phyloP scores from a whole-genome alignment of 1,139 yeast genomes.

The Taphrina communis region DNA sequence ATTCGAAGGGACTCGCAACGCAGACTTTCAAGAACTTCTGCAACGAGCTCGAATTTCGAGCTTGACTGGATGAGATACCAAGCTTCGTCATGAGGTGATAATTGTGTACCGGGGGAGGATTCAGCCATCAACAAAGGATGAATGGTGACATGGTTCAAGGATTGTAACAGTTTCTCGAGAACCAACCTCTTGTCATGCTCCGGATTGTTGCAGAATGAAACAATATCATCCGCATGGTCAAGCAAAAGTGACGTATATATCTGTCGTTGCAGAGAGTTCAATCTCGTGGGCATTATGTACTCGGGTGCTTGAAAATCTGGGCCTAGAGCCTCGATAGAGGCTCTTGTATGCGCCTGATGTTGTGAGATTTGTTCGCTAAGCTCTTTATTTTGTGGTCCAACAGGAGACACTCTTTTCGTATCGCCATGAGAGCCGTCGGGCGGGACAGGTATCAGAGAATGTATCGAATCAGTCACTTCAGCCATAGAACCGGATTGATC shows the following conservation, averaged over 20 bases:
- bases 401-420: background rate
- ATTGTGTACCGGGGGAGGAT: slow-evolving; percentile 6
- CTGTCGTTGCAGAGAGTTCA: slow-evolving; percentile 20
- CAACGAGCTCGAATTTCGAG: slow-evolving; percentile 35
- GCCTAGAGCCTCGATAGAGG: background rate
- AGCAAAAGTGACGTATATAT: slow-evolving; percentile 23
- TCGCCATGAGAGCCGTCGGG: background rate
- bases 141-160: slow-evolving; percentile 4
- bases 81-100: slow-evolving; percentile 34
- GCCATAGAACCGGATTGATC: background rate
- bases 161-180: slow-evolving; percentile 3
- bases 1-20: slow-evolving; percentile 24
- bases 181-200: background rate
- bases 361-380: background rate
- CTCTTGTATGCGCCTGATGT: background rate
- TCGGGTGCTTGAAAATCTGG: slow-evolving; percentile 1
- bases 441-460: background rate
- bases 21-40: slow-evolving; percentile 28
- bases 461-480: background rate
- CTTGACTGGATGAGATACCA: slow-evolving; percentile 31
- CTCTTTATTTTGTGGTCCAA: background rate
- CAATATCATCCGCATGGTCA: slow-evolving; percentile 20
- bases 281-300: slow-evolving; percentile 20
- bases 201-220: slow-evolving; percentile 20
- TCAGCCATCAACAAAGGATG: slow-evolving; percentile 29